A percentile compares a stretch with the other conserved stretches of the same genome.
These are phyloP conservation scores for Cerioporus squamosus DNA, from an alignment of 1,284 basidiomycete genomes.

Conservation along the genomic window DNA sequence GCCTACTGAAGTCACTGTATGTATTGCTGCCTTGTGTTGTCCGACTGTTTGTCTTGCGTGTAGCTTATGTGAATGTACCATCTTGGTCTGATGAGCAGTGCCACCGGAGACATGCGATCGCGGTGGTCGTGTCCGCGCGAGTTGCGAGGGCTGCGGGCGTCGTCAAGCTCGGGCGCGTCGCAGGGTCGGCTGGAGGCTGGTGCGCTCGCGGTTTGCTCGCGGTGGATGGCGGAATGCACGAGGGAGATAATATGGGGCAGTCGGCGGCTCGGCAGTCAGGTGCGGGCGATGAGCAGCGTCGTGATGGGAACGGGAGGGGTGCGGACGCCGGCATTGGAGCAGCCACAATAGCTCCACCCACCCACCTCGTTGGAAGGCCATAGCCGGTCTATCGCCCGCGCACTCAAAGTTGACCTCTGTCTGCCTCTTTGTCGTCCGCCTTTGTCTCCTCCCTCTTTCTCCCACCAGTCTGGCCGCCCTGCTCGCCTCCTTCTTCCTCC, in stretches of 20 bases:
- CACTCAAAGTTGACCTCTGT: slow-evolving; percentile 4
- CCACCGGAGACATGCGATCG: no score
- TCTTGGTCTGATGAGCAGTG: no score
- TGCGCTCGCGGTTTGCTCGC: no score
- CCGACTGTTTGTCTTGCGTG: slow-evolving; percentile 7
- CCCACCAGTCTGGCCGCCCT: slow-evolving; percentile 13
- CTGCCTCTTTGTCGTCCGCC: slow-evolving; percentile 15
- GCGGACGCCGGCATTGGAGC: no score
- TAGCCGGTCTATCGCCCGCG: slow-evolving; percentile 21
- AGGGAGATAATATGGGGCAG: no score
- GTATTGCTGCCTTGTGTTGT: slow-evolving; percentile 2
- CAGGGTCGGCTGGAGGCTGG: no score
- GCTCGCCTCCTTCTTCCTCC: slow-evolving; percentile 4
- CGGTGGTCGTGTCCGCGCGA: no score
- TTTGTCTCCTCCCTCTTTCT: slow-evolving; percentile 20
- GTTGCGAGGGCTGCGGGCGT: no score
- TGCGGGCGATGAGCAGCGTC: slow-evolving; percentile 6
- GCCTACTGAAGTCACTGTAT: background rate
- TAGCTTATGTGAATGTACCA: slow-evolving; percentile 15
- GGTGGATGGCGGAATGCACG: background rate
- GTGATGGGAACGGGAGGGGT: slow-evolving; percentile 20
- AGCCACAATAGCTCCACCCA: slow-evolving; percentile 19
- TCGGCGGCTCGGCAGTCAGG: background rate
- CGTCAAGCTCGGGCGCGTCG: background rate
- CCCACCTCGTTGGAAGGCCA: background rate